A percentile compares a stretch with the other conserved stretches of the same genome.
These are phyloP conservation scores for Aspergillus fumigatiaffinis DNA, from an alignment of 2,329 filamentous ascomycete genomes.

Conservation along the genomic window DNA sequence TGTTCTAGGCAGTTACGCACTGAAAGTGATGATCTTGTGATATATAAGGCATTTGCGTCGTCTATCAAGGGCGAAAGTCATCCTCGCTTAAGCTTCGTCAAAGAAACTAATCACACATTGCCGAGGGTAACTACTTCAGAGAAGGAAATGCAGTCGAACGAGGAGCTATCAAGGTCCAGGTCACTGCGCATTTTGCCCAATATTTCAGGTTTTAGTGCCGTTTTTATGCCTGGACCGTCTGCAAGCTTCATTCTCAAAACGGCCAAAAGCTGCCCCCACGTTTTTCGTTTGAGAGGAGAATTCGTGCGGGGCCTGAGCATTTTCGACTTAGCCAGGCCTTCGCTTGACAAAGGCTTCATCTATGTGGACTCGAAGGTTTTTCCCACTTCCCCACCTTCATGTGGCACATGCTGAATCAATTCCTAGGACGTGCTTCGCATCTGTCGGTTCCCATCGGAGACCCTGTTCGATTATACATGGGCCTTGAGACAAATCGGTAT, in stretches of 20 bases:
- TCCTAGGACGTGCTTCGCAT: slow-evolving; percentile 65
- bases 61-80: slow-evolving; percentile 8
- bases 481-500: slow-evolving; percentile 68
- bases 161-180: slow-evolving; percentile 33
- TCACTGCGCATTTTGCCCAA: slow-evolving; percentile 43
- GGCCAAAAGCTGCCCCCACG: slow-evolving; percentile 68
- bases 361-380: slow-evolving; percentile 63
- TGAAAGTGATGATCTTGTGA: slow-evolving; percentile 72
- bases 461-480: slow-evolving; percentile 72
- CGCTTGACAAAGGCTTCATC: slow-evolving; percentile 77
- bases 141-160: slow-evolving; percentile 37
- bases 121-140: slow-evolving; percentile 55
- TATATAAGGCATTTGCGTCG: slow-evolving; percentile 76
- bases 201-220: slow-evolving; percentile 71
- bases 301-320: slow-evolving; percentile 68
- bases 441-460: slow-evolving; percentile 64
- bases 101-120: slow-evolving; percentile 65
- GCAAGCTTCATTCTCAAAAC: slow-evolving; percentile 81
- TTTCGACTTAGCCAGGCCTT: slow-evolving; percentile 63
- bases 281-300: slow-evolving; percentile 67
- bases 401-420: slow-evolving; percentile 8
- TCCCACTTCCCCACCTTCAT: not conserved
- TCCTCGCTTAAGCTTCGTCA: slow-evolving; percentile 65
- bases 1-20: slow-evolving; percentile 61
- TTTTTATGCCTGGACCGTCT: slow-evolving; percentile 77